These are phyloP conservation scores for Astragalus glycyphyllos DNA, from an alignment of 306 rosid species.

Conservation along the genomic window DNA sequence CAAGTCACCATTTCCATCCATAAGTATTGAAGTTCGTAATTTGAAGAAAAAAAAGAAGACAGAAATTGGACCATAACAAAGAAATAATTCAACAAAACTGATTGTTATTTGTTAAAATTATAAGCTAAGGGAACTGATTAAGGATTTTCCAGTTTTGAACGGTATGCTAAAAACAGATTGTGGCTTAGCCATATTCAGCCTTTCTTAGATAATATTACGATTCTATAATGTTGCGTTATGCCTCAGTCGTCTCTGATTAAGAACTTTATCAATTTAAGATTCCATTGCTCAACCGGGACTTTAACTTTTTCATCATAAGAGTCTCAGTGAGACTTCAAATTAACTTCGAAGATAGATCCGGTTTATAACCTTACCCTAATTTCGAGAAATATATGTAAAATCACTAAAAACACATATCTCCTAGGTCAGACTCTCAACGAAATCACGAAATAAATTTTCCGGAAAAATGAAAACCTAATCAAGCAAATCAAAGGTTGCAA, in stretches of 20 bases:
- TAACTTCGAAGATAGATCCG: conserved; percentile 42
- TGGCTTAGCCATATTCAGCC: conserved; percentile 11
- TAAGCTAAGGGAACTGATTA: not conserved
- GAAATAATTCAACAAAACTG: conserved; percentile 6
- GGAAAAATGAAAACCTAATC: too few species aligned
- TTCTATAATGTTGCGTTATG: not conserved
- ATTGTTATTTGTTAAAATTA: not conserved
- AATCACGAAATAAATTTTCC: conserved; percentile 2
- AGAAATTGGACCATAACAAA: not conserved
- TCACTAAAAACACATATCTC: not conserved
- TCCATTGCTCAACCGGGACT: not conserved
- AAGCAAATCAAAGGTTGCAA: conserved; percentile 11
- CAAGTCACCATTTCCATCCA: conserved; percentile 31
- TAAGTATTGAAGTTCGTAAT: conserved; percentile 2
- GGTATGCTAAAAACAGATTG: conserved; percentile 22
- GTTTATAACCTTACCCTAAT: conserved; percentile 35
- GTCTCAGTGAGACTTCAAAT: conserved; percentile 6
- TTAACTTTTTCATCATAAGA: conserved; percentile 10
- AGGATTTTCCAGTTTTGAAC: not conserved
- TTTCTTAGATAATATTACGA: not conserved
- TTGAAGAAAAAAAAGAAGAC: not conserved
- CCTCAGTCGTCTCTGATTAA: not conserved
- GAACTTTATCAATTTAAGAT: not conserved
- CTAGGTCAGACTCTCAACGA: not conserved
- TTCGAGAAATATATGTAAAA: conserved; percentile 9